Evolutionary conservation across 2,329 filamentous ascomycete species (phyloP).

Genomic region (Ascocoryne sarcoides): DNA sequence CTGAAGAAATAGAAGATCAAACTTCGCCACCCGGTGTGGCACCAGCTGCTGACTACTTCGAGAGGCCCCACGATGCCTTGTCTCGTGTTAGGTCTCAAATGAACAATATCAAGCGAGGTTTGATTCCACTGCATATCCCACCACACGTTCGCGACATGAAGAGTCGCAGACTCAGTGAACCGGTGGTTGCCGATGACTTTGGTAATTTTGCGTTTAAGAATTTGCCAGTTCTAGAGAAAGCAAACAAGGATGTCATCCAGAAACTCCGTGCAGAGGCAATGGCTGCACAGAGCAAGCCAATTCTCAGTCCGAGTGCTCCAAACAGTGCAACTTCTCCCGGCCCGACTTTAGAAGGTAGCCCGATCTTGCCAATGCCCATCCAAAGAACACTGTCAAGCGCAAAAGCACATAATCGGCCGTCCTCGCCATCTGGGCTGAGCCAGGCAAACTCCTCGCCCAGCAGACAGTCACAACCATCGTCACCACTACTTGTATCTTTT

Average conservation of each 20-base stretch:
- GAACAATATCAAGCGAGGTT: constrained; percentile 76
- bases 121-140: constrained; percentile 94
- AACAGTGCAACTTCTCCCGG: constrained; percentile 44
- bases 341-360: constrained; percentile 74
- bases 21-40: constrained; percentile 61
- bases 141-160: constrained; percentile 91
- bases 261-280: constrained; percentile 88
- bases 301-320: constrained; percentile 15
- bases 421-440: constrained; percentile 74
- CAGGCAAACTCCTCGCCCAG: constrained; percentile 82
- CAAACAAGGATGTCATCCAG: constrained; percentile 97
- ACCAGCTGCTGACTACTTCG: constrained; percentile 68
- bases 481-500: constrained; percentile 92
- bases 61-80: constrained; percentile 88
- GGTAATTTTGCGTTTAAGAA: constrained; percentile 97
- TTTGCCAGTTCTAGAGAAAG: constrained; percentile 88
- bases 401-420: constrained; percentile 52
- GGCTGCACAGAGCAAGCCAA: constrained; percentile 51
- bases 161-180: constrained; percentile 81
- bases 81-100: constrained; percentile 83
- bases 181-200: constrained; percentile 83
- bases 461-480: constrained; percentile 74
- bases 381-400: constrained; percentile 67
- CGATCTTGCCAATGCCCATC: constrained; percentile 68
- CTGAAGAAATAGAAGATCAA: constrained; percentile 90